These are phyloP conservation scores for Yamadazyma trypodendri DNA, from an alignment of 1,139 yeast species.

Conservation along the genomic window DNA sequence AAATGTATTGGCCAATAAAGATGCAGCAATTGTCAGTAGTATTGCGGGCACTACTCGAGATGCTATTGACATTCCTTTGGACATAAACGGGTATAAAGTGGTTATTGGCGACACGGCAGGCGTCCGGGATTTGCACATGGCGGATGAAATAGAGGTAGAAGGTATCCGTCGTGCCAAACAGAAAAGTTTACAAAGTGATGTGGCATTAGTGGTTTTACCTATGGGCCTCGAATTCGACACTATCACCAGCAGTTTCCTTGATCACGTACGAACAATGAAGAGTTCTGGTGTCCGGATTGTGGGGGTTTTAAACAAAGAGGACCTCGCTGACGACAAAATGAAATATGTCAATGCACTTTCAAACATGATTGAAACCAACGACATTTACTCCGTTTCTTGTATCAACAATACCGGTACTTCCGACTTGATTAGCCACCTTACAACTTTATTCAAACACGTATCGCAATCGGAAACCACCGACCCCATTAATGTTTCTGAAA, in stretches of 20 bases:
- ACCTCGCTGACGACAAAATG: slow-evolving; percentile 38
- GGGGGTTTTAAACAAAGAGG: slow-evolving; percentile 61
- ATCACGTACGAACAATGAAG: slow-evolving; percentile 33
- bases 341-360: slow-evolving; percentile 16
- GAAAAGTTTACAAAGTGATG: slow-evolving; percentile 58
- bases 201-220: slow-evolving; percentile 57
- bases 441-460: slow-evolving; percentile 46
- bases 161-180: slow-evolving; percentile 78
- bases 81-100: slow-evolving; percentile 81
- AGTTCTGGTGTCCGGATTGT: slow-evolving; percentile 28
- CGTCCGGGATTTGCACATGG: slow-evolving; percentile 49
- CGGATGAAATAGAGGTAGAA: slow-evolving; percentile 69
- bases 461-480: slow-evolving; percentile 50
- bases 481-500: slow-evolving; percentile 68
- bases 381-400: slow-evolving; percentile 54
- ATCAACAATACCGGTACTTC: slow-evolving; percentile 54
- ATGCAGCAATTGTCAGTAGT: slow-evolving; percentile 88
- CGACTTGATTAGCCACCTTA: slow-evolving; percentile 33
- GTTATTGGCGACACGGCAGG: slow-evolving; percentile 95
- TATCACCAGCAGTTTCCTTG: slow-evolving; percentile 22
- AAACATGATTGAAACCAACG: slow-evolving; percentile 1
- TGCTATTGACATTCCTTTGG: slow-evolving; percentile 75
- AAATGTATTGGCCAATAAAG: slow-evolving; percentile 70
- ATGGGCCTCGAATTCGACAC: slow-evolving; percentile 17
- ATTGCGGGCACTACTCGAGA: slow-evolving; percentile 96